These are phyloP conservation scores for Kickxella alabastrina DNA, from an alignment of 192 early-diverging fungal genomes.

Conservation along the genomic window DNA sequence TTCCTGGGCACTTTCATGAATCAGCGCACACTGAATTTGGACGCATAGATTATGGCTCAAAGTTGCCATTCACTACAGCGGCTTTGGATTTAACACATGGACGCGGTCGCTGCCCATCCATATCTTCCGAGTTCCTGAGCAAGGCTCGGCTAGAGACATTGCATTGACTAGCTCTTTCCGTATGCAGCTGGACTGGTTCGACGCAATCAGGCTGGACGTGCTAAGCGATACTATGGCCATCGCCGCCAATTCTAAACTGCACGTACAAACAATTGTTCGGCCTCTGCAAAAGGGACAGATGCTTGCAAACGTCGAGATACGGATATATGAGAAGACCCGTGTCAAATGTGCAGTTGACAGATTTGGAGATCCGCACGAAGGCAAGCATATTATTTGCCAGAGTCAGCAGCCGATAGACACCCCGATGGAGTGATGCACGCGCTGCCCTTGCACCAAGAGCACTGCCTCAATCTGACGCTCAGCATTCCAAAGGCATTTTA, in stretches of 20 bases:
- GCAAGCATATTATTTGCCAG: slow-evolving; percentile 12
- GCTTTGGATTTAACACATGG: slow-evolving; percentile 47
- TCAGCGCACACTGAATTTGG: slow-evolving; percentile 30
- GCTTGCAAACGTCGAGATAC: slow-evolving; percentile 31
- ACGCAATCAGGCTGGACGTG: slow-evolving; percentile 33
- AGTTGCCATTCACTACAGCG: slow-evolving; percentile 26
- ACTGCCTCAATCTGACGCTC: slow-evolving; percentile 21
- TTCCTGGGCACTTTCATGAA: slow-evolving; percentile 35
- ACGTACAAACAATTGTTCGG: slow-evolving; percentile 19
- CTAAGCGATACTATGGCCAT: slow-evolving; percentile 19
- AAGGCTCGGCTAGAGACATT: slow-evolving; percentile 12
- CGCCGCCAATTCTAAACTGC: slow-evolving; percentile 22
- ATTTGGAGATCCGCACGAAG: slow-evolving; percentile 21
- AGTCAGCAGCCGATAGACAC: neutral
- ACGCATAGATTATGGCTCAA: slow-evolving; percentile 28
- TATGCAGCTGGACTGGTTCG: slow-evolving; percentile 42
- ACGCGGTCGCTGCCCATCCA: slow-evolving; percentile 27
- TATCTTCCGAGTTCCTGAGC: slow-evolving; percentile 27
- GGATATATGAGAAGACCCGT: slow-evolving; percentile 21
- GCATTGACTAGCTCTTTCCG: slow-evolving; percentile 16
- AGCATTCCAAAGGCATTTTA: slow-evolving; percentile 20
- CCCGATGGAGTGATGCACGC: slow-evolving; percentile 2
- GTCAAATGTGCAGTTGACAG: slow-evolving; percentile 13
- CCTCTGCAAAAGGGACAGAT: slow-evolving; percentile 34
- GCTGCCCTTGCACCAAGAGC: slow-evolving; percentile 23